phyloP scores from a whole-genome alignment of 805 yeast species.

The Zygotorulaspora chibaensis region DNA sequence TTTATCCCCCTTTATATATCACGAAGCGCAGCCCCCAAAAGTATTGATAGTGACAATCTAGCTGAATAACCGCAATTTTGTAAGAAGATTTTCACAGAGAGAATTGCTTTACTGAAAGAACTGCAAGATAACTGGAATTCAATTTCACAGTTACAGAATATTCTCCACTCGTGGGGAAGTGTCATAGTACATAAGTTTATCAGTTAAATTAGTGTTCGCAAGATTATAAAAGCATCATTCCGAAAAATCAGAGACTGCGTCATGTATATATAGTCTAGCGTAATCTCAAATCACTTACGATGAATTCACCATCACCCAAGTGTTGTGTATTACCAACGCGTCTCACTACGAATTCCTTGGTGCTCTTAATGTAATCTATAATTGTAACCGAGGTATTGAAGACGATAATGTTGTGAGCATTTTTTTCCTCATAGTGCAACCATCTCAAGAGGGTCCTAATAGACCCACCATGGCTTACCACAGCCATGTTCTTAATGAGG shows the following conservation, averaged over 20 bases:
- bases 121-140: too few species aligned
- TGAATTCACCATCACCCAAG: slow-evolving; percentile 51
- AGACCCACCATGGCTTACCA: slow-evolving; percentile 81
- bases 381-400: slow-evolving; percentile 72
- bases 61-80: too few species aligned
- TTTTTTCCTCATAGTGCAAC: slow-evolving; percentile 42
- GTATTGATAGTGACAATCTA: background rate
- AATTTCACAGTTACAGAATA: too few species aligned
- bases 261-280: slow-evolving; percentile 30
- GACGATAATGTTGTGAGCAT: slow-evolving; percentile 49
- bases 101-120: too few species aligned
- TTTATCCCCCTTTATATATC: too few species aligned
- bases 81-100: too few species aligned
- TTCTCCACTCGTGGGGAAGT: too few species aligned
- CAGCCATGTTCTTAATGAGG: slow-evolving; percentile 43
- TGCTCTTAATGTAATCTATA: slow-evolving; percentile 48
- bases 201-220: background rate
- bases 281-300: slow-evolving; percentile 46
- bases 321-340: slow-evolving; percentile 66
- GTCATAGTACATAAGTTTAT: too few species aligned
- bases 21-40: too few species aligned
- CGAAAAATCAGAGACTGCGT: background rate
- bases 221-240: background rate
- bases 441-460: slow-evolving; percentile 56
- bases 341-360: slow-evolving; percentile 42